Evolutionary conservation across 140 eudicot species (phyloP), one percentile per base, ranked within the genome.

Genomic region (Senecio squalidus): DNA sequence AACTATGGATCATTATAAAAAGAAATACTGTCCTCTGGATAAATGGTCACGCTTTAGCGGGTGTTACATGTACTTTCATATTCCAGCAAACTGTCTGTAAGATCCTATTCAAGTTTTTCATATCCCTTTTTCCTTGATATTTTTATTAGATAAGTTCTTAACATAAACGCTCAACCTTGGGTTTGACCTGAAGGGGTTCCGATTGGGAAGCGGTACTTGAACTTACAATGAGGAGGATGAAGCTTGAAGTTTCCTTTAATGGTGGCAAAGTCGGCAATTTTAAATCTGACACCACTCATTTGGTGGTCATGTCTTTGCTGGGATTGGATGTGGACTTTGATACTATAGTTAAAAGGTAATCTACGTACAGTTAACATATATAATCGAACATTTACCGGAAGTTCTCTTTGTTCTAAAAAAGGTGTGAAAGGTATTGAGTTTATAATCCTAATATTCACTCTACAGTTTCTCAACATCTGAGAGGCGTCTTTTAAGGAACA

Each of bases 31-130:
- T 44, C 98, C 96, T 26, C 71, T 70, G 69, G 94, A 79, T 52
- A 81, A 82, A 60, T 92, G 96, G 98, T 64, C 77, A 34, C 76
- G 74, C 28, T 92, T 92, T 66, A 80, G 72, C 60, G 95, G 88
- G 46, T 88, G 87, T 78, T 68, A 76, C 76, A 63, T 92, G 54
- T 82, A 92, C 74, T 77, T 92, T 67, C 80, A 67, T 69, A 66
- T 77, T 46, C 80, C 90, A 56, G 66, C n/a, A 45, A 74, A 73
- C 67, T 30, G 11, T 25, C 51, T 60, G 85, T 79, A 77, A 79
- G 94, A 50, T 29, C 18, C 59, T 43, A 58, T 48, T 34, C 7
- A 17, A 6, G 1, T 8, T 60, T 27, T 17, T 59, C 7, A 2
- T n/a, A 34, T 5, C 43, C 11, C 30, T 60, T 36, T 15, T 3